Conservation (phyloP, 179 eudicot species). For the Sideroxylon spinosum region DNA sequence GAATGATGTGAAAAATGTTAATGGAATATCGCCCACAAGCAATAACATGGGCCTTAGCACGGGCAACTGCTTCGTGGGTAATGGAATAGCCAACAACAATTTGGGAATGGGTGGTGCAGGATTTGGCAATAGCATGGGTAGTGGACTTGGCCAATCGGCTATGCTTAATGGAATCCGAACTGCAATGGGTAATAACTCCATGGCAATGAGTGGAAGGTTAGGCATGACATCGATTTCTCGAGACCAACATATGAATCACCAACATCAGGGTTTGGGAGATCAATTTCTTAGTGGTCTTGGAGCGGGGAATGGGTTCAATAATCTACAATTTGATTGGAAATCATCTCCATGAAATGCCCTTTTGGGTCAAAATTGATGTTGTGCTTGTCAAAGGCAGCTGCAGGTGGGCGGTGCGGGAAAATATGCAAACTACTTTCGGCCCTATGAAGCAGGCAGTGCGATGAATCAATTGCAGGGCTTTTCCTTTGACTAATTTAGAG, state of each 20-base stretch:
- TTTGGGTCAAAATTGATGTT: neutral
- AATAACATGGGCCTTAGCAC: conserved; percentile 30
- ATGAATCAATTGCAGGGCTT: conserved; percentile 17
- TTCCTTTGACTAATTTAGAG: conserved; percentile 1
- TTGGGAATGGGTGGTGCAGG: conserved; percentile 40
- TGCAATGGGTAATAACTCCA: conserved; percentile 42
- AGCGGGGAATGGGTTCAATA: conserved; percentile 67
- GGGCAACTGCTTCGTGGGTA: conserved; percentile 38
- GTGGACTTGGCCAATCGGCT: conserved; percentile 53
- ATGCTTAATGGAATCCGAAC: conserved; percentile 61
- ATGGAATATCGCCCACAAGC: conserved; percentile 38
- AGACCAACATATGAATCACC: conserved; percentile 51
- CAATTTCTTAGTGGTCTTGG: conserved; percentile 70
- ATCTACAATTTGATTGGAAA: conserved; percentile 89
- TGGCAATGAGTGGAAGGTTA: conserved; percentile 56
- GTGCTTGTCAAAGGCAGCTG: conserved; percentile 18
- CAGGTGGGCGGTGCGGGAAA: conserved; percentile 26
- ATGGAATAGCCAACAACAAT: conserved; percentile 37
- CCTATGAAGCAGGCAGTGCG: conserved; percentile 18
- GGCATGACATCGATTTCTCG: conserved; percentile 44
- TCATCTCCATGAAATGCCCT: conserved; percentile 46
- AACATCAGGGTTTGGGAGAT: conserved; percentile 66
- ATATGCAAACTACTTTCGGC: conserved; percentile 18
- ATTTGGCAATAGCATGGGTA: conserved; percentile 39
- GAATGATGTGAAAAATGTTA: conserved; percentile 51